Evolutionary conservation across 257 asterid species (phyloP).

Genomic region (Eucommia ulmoides): DNA sequence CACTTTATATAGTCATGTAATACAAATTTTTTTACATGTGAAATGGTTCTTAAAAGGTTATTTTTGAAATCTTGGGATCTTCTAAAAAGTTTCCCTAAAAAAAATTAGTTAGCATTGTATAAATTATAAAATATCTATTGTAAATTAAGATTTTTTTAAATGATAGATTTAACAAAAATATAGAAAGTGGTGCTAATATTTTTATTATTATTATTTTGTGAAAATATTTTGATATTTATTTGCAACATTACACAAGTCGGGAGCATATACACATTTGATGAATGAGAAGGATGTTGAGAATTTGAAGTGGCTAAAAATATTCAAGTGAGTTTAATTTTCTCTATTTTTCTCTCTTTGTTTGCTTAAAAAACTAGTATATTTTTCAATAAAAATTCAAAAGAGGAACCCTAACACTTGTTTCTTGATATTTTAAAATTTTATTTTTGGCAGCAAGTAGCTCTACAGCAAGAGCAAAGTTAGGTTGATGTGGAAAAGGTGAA

Average conservation of each 20-base stretch:
- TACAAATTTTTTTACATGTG: no score
- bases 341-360: background rate
- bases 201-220: no score
- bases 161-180: background rate
- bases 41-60: no score
- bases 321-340: constrained; percentile 11
- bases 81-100: no score
- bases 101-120: no score
- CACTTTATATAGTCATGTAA: no score
- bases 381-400: no score
- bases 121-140: no score
- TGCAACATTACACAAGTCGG: constrained; percentile 27
- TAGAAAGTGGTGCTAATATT: background rate
- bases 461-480: constrained; percentile 42
- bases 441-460: constrained; percentile 32
- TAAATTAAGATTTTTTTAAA: no score
- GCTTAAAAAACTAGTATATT: background rate
- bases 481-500: constrained; percentile 28
- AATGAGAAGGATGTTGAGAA: constrained; percentile 27
- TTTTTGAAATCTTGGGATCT: no score
- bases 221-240: background rate
- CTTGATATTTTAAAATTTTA: background rate
- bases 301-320: constrained; percentile 29
- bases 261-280: constrained; percentile 30
- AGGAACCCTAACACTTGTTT: background rate